Evolutionary conservation across 1,284 basidiomycete genomes (phyloP).

Genomic region (Afroboletus lepidellus): DNA sequence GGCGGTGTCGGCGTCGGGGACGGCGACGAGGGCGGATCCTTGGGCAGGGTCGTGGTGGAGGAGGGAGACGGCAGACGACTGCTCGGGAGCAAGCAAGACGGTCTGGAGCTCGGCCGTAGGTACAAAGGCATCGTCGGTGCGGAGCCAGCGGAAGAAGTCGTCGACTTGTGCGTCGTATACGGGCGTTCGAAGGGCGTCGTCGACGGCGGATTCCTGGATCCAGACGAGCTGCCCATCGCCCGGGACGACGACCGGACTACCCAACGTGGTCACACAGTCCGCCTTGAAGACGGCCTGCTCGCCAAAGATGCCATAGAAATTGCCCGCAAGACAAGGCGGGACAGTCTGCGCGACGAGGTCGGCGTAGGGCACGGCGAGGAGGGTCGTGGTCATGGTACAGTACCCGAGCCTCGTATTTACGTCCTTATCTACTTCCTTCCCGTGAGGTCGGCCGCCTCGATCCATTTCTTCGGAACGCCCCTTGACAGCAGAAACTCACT

Average conservation of each 20-base stretch:
- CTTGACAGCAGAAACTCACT: slow-evolving; percentile 57
- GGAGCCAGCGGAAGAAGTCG: slow-evolving; percentile 32
- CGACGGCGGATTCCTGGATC: slow-evolving; percentile 56
- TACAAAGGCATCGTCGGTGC: slow-evolving; percentile 18
- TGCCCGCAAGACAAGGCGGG: slow-evolving; percentile 46
- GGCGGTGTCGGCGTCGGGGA: slow-evolving; percentile 23
- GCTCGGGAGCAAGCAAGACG: slow-evolving; percentile 13
- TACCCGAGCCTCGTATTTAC: not conserved
- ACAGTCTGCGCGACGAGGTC: slow-evolving; percentile 19
- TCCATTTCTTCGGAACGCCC: slow-evolving; percentile 81
- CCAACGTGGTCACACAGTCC: slow-evolving; percentile 33
- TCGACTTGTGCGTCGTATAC: slow-evolving; percentile 33
- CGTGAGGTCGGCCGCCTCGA: slow-evolving; percentile 44
- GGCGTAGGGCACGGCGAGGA: slow-evolving; percentile 28
- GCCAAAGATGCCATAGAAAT: slow-evolving; percentile 54
- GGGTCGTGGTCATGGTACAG: slow-evolving; percentile 6
- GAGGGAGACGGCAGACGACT: slow-evolving; percentile 9
- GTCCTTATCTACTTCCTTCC: slow-evolving; percentile 19
- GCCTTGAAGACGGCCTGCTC: slow-evolving; percentile 47
- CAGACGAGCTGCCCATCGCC: slow-evolving; percentile 50
- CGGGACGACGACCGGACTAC: slow-evolving; percentile 20
- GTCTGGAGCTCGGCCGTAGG: slow-evolving; percentile 19
- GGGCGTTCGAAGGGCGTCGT: slow-evolving; percentile 38
- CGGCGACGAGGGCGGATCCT: slow-evolving; percentile 22
- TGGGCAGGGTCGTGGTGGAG: slow-evolving; percentile 10